Conservation (phyloP, 2,329 filamentous ascomycete species). For the Corynespora cassiicola region DNA sequence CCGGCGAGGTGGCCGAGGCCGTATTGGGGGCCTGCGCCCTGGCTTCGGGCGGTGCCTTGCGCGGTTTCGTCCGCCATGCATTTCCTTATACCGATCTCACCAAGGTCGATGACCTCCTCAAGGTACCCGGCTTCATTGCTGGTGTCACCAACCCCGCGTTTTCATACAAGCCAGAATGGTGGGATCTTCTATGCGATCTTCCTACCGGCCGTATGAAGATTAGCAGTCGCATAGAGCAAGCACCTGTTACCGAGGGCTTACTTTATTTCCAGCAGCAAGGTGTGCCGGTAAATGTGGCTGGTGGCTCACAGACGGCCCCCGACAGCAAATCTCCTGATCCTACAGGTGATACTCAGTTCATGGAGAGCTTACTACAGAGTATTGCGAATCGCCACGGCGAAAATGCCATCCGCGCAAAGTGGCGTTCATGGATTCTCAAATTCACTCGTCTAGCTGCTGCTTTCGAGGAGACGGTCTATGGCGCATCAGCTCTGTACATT, state of each 20-base stretch:
- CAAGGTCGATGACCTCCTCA: slow-evolving; percentile 94
- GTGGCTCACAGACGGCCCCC: slow-evolving; percentile 22
- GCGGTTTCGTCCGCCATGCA: slow-evolving; percentile 93
- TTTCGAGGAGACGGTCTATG: slow-evolving; percentile 95
- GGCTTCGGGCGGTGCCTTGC: slow-evolving; percentile 87
- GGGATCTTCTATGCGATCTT: slow-evolving; percentile 94
- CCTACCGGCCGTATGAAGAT: slow-evolving; percentile 94
- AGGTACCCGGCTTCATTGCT: slow-evolving; percentile 96
- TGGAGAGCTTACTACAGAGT: slow-evolving; percentile 82
- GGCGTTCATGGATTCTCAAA: slow-evolving; percentile 91
- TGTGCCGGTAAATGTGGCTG: slow-evolving; percentile 32
- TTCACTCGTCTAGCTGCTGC: slow-evolving; percentile 92
- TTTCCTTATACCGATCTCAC: slow-evolving; percentile 98
- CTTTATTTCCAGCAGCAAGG: slow-evolving; percentile 82
- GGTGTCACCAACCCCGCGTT: slow-evolving; percentile 98
- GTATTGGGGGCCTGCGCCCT: slow-evolving; percentile 95
- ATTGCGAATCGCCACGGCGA: slow-evolving; percentile 86
- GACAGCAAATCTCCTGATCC: slow-evolving; percentile 63
- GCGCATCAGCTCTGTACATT: slow-evolving; percentile 86
- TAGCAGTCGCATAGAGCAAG: slow-evolving; percentile 82
- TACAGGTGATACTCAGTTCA: slow-evolving; percentile 88
- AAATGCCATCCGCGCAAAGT: slow-evolving; percentile 87
- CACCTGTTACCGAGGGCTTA: slow-evolving; percentile 82
- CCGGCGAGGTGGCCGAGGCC: slow-evolving; percentile 95
- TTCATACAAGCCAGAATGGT: slow-evolving; percentile 94